phyloP scores from a whole-genome alignment of 1,139 yeast species.

The Yamadazyma aaseri region DNA sequence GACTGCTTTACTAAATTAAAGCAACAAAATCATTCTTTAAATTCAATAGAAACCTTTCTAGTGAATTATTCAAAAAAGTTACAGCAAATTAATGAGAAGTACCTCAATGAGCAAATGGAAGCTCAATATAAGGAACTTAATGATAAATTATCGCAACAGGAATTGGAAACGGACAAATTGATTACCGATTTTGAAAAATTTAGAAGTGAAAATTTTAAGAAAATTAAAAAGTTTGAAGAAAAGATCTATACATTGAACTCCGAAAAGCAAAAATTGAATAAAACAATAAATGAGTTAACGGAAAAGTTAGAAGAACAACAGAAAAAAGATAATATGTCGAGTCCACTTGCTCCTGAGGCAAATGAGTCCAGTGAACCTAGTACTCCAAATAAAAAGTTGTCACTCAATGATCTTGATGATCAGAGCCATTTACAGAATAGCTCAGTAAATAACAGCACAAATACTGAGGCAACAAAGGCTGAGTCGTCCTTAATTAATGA shows the following conservation, averaged over 20 bases:
- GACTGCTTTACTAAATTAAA: conserved; percentile 31
- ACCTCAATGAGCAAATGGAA: conserved; percentile 25
- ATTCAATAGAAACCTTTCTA: conserved; percentile 31
- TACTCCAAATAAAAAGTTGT: conserved; percentile 1
- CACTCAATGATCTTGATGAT: conserved; percentile 5
- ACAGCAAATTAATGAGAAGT: conserved; percentile 28
- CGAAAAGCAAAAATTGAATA: conserved; percentile 19
- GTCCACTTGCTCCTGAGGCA: neutral
- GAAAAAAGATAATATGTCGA: neutral
- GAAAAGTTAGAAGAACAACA: conserved; percentile 1
- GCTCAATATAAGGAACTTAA: conserved; percentile 20
- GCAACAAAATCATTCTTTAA: conserved; percentile 36
- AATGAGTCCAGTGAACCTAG: neutral
- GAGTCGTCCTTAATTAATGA: neutral
- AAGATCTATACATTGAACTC: conserved; percentile 17
- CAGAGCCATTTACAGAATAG: too few species aligned
- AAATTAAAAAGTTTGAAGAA: conserved; percentile 20
- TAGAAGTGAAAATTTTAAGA: conserved; percentile 19
- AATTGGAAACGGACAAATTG: conserved; percentile 17
- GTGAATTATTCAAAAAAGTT: conserved; percentile 27
- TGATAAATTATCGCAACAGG: conserved; percentile 22
- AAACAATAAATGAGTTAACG: conserved; percentile 10
- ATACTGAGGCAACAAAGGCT: too few species aligned
- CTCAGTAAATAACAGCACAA: too few species aligned
- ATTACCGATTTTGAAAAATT: conserved; percentile 19